Evolutionary conservation across 2,329 filamentous ascomycete species (phyloP).

Genomic region (Aureobasidium leucospermi): DNA sequence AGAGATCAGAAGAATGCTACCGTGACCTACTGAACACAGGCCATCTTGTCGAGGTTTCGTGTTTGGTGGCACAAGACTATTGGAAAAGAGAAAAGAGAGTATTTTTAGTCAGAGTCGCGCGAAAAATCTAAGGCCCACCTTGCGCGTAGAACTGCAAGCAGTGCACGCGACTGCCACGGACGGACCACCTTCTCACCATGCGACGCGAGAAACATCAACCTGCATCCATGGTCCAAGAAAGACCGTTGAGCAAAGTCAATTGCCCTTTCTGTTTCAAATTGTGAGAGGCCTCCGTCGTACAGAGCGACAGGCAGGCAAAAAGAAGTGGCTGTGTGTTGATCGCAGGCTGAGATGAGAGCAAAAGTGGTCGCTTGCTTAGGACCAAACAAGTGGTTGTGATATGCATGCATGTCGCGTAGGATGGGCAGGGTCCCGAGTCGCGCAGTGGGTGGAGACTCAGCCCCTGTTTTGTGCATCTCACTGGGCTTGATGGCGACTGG

Average conservation of each 20-base stretch:
- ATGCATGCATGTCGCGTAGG: conserved; percentile 4
- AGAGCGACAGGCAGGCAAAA: neutral
- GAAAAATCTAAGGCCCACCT: neutral
- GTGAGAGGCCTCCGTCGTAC: neutral
- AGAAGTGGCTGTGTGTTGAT: neutral
- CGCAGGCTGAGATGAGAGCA: neutral
- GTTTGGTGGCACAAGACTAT: conserved; percentile 10
- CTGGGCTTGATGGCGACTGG: neutral
- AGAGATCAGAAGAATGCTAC: neutral
- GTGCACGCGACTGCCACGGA: conserved; percentile 6
- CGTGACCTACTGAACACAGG: neutral
- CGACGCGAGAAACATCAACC: conserved; percentile 2
- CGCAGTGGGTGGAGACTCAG: neutral
- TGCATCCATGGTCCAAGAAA: neutral
- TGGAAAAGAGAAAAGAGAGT: neutral
- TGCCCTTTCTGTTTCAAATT: neutral
- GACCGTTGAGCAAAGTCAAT: conserved; percentile 7
- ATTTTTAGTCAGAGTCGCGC: conserved; percentile 4
- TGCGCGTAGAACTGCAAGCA: conserved; percentile 2
- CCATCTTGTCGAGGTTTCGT: neutral
- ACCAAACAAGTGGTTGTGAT: neutral
- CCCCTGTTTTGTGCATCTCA: conserved; percentile 6
- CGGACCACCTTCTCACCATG: neutral
- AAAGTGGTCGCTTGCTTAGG: no score
- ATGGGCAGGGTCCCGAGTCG: conserved; percentile 2